Evolutionary conservation across 306 rosid species (phyloP).

Genomic region (Senna tora): DNA sequence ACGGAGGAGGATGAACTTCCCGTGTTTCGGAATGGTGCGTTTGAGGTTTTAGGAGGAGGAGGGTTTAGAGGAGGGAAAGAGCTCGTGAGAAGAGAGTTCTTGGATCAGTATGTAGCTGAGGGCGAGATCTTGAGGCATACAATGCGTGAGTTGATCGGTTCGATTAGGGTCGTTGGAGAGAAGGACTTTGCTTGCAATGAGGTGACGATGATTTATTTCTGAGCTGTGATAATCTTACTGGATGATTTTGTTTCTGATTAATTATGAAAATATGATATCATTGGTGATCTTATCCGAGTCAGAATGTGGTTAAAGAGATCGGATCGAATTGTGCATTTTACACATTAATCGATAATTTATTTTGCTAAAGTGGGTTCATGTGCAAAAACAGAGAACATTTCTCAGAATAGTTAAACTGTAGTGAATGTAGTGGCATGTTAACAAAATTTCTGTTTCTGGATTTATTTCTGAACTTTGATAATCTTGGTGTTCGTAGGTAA

Average conservation of each 20-base stretch:
- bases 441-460: slow-evolving; percentile 12
- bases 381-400: too few relatives aligned
- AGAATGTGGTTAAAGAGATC: too few relatives aligned
- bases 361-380: too few relatives aligned
- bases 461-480: not conserved
- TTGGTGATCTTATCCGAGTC: too few relatives aligned
- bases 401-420: too few relatives aligned
- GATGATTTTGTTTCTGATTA: too few relatives aligned
- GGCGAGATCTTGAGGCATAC: slow-evolving; percentile 69
- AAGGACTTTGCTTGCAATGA: slow-evolving; percentile 61
- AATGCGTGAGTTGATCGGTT: slow-evolving; percentile 65
- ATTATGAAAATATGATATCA: too few relatives aligned
- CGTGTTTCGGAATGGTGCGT: slow-evolving; percentile 59
- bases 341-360: too few relatives aligned
- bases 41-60: slow-evolving; percentile 72
- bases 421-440: too few relatives aligned
- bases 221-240: too few relatives aligned
- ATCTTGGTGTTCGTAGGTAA: slow-evolving; percentile 13
- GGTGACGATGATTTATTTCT: too few relatives aligned
- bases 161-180: slow-evolving; percentile 54
- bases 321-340: too few relatives aligned
- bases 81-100: slow-evolving; percentile 42
- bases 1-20: slow-evolving; percentile 76
- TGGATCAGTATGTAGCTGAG: slow-evolving; percentile 56
- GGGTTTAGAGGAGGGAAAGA: slow-evolving; percentile 13